Evolutionary conservation across 1,284 basidiomycete genomes (phyloP), one percentile per base, ranked within the genome.

Genomic region (Stygiomarasmius scandens): DNA sequence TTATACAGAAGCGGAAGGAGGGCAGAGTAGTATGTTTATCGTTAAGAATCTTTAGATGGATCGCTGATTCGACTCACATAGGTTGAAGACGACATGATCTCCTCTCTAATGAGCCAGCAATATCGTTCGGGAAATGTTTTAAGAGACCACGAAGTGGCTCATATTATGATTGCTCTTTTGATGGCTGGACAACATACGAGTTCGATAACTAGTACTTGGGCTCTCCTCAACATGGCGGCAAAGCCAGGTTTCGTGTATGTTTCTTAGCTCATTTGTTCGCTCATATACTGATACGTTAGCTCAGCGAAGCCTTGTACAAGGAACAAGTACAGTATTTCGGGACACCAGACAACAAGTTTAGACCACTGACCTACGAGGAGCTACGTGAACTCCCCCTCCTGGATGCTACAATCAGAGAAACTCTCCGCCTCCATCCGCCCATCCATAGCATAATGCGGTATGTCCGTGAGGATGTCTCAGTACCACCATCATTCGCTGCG

Each of bases 121-220:
- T 99, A 99, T 78, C 92, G 93, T 67, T 84, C 89, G 67, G 97
- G 96, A 49, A 80, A 84, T 38, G 70, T 80, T 0, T 82, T 98
- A 27, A 83, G 82, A 50, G 93, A 98, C 68, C 87, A 92, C 63
- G 95, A 98, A 73, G 91, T 99, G 61, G 95, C 96, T 0, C 96
- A 98, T 69, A 95, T 98, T 69, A 89, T 98, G 90, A 95, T 95
- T 65, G 93, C 93, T 22, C 82, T 96, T 47, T 85, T 96, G 61
- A 96, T 96, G 95, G 96, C 96, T 41, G 96, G 96, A 23, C 97
- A 99, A 76, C 97, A 99, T 77, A 99, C 97, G 0, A 93, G 90
- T 65, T 96, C 95, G n/a, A 91, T 96, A 0, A 92, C 93, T 9
- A 87, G 87, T 22, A 88, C 93, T 3, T 99, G 96, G 96, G 74